Conservation (phyloP, 768 basidiomycete genomes). For the Mycena crocata region DNA sequence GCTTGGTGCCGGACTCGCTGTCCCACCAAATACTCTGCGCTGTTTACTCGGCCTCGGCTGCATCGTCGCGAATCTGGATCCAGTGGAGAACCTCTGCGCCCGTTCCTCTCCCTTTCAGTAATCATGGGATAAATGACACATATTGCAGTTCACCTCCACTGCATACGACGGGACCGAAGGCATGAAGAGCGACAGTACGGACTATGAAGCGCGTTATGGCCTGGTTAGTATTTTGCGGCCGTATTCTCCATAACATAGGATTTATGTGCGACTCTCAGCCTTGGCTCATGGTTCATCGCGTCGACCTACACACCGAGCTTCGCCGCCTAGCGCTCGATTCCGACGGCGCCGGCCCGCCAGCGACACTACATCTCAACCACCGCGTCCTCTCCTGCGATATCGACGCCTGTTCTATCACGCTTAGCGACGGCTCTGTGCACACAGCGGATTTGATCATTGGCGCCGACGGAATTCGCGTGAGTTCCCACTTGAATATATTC, state of each 20-base stretch:
- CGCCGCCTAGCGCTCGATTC: constrained; percentile 2
- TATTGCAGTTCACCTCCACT: constrained; percentile 26
- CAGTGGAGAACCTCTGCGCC: constrained; percentile 27
- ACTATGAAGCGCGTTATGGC: constrained; percentile 23
- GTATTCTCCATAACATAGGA: background rate
- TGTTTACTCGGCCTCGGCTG: constrained; percentile 24
- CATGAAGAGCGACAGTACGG: constrained; percentile 19
- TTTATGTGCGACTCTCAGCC: background rate
- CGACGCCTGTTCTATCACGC: constrained; percentile 1
- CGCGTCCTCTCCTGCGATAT: constrained; percentile 26
- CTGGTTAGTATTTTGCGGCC: constrained; percentile 15
- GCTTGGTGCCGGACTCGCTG: constrained; percentile 26
- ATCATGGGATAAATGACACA: background rate
- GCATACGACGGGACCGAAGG: constrained; percentile 25
- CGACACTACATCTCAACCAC: constrained; percentile 3
- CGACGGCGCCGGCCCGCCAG: constrained; percentile 18
- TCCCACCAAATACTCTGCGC: constrained; percentile 26
- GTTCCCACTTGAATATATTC: no score
- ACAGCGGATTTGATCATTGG: constrained; percentile 25
- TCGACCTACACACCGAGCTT: constrained; percentile 30
- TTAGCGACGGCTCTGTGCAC: background rate
- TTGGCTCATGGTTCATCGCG: constrained; percentile 29
- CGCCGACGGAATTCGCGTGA: constrained; percentile 30
- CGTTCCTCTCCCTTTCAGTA: background rate
- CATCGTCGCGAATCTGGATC: constrained; percentile 8